These are phyloP conservation scores for Populus simonii DNA, from an alignment of 345 rosid genomes.

Conservation along the genomic window DNA sequence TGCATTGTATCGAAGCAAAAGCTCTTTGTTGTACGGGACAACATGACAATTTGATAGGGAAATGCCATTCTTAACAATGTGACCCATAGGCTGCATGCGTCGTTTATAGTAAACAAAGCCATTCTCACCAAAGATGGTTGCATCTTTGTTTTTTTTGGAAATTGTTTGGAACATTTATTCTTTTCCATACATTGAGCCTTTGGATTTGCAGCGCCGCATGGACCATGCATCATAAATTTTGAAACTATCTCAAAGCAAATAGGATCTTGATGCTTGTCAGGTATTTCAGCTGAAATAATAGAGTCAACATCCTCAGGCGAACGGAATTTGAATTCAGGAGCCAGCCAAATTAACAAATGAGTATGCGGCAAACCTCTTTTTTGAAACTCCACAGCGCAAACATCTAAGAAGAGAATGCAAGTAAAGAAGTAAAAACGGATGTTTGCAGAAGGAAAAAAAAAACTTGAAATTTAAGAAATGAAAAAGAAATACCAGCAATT, in stretches of 20 bases:
- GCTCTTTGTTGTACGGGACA: not conserved
- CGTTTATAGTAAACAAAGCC: not conserved
- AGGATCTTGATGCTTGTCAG: not conserved
- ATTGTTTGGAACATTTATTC: not conserved
- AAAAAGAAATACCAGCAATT: too few species aligned
- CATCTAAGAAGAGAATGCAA: not conserved
- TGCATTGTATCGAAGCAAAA: not conserved
- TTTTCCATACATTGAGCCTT: not conserved
- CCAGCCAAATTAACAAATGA: not conserved
- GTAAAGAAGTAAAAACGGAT: too few species aligned
- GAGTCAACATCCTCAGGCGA: not conserved
- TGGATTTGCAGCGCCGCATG: not conserved
- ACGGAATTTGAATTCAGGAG: rapidly evolving
- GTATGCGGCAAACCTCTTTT: not conserved
- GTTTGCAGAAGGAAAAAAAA: not conserved
- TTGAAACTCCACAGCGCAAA: not conserved
- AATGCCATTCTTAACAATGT: not conserved
- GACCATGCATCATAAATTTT: not conserved
- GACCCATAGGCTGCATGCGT: not conserved
- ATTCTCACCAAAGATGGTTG: not conserved
- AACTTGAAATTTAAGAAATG: too few species aligned
- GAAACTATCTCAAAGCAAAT: not conserved
- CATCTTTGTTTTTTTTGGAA: not conserved
- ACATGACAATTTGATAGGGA: not conserved
- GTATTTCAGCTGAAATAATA: not conserved